A percentile compares a stretch with the other conserved stretches of the same genome.
Evolutionary conservation across 1,139 yeast species (phyloP).

Genomic region (Suhomyces maxii): DNA sequence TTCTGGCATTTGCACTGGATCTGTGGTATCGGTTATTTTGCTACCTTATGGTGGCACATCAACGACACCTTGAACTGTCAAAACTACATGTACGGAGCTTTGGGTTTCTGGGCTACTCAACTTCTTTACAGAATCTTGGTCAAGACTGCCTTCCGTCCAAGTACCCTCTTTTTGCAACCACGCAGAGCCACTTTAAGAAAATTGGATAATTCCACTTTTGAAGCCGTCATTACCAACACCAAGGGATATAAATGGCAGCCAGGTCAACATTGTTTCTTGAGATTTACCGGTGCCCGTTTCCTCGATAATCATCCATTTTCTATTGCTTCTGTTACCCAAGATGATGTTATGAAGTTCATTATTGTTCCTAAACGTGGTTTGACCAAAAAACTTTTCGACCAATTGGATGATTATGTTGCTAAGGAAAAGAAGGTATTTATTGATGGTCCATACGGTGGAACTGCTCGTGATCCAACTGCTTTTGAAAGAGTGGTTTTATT

Average conservation of each 20-base stretch:
- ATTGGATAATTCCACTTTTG: constrained; percentile 36
- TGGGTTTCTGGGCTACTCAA: constrained; percentile 58
- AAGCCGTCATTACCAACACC: constrained; percentile 41
- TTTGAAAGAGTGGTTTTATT: constrained; percentile 50
- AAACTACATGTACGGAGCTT: constrained; percentile 55
- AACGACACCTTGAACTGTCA: constrained; percentile 38
- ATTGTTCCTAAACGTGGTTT: constrained; percentile 55
- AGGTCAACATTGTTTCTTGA: constrained; percentile 60
- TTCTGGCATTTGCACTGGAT: constrained; percentile 63
- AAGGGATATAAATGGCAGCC: constrained; percentile 51
- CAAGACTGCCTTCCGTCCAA: constrained; percentile 53
- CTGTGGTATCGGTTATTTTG: constrained; percentile 54
- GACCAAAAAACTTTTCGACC: constrained; percentile 35
- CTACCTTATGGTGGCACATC: constrained; percentile 53
- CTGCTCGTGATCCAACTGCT: constrained; percentile 46
- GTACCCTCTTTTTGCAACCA: constrained; percentile 44
- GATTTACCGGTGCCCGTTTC: constrained; percentile 46
- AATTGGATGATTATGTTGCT: constrained; percentile 26
- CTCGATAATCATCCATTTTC: constrained; percentile 67
- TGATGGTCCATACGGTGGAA: constrained; percentile 70
- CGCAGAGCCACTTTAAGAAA: constrained; percentile 41
- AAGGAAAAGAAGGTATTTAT: constrained; percentile 38
- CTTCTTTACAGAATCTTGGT: constrained; percentile 49
- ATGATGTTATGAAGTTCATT: constrained; percentile 44
- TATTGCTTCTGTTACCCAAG: constrained; percentile 41